Evolutionary conservation across 768 basidiomycete genomes (phyloP).

Genomic region (Suillus hirtellus): DNA sequence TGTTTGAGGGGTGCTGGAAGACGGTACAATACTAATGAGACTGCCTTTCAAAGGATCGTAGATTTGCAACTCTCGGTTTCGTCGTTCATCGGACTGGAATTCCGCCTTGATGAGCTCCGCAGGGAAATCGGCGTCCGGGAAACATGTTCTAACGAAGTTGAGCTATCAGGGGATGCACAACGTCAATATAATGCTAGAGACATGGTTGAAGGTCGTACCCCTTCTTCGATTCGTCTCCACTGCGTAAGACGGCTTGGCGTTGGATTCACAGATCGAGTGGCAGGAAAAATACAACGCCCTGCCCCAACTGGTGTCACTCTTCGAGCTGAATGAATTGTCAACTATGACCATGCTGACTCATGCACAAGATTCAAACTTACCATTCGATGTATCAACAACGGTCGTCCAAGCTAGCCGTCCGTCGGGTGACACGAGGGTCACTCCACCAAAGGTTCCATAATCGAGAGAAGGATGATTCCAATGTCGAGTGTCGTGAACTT

Average conservation of each 20-base stretch:
- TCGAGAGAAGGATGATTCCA: conserved; percentile 56
- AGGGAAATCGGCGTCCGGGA: conserved; percentile 75
- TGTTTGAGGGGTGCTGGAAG: conserved; percentile 25
- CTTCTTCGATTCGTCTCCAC: conserved; percentile 63
- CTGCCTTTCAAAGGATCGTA: conserved; percentile 65
- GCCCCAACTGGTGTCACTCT: conserved; percentile 34
- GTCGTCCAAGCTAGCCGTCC: conserved; percentile 55
- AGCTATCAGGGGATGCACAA: conserved; percentile 43
- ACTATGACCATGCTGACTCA: not conserved
- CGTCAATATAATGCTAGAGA: not conserved
- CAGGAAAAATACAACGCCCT: conserved; percentile 54
- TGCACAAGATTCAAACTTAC: conserved; percentile 18
- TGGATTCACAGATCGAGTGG: conserved; percentile 41
- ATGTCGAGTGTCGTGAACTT: conserved; percentile 27
- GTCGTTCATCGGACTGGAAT: conserved; percentile 46
- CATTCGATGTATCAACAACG: conserved; percentile 33
- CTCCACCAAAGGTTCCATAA: conserved; percentile 55
- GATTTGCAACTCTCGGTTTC: conserved; percentile 32
- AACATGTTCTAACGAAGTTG: conserved; percentile 66
- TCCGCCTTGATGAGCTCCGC: conserved; percentile 63
- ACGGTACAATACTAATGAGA: conserved; percentile 44
- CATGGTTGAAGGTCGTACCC: conserved; percentile 39
- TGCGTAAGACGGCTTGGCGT: conserved; percentile 30
- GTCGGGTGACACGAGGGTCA: conserved; percentile 48
- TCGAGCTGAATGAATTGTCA: conserved; percentile 27